A percentile compares a stretch with the other conserved stretches of the same genome.
Conservation (phyloP, 2,329 filamentous ascomycete species). For the Lasiodiplodia sp. region DNA sequence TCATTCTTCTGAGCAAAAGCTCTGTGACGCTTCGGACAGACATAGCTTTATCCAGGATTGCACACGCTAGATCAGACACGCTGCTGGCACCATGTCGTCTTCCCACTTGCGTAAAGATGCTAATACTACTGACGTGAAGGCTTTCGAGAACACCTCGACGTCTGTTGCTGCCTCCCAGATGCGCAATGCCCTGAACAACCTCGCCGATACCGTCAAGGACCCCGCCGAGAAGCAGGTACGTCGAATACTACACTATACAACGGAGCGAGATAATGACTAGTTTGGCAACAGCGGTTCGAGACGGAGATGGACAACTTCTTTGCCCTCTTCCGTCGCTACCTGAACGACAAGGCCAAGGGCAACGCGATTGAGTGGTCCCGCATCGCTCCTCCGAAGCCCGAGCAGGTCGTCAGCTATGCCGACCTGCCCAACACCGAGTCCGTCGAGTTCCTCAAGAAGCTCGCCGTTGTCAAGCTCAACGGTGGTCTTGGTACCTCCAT, state of each 20-base stretch:
- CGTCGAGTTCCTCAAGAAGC: conserved; percentile 93
- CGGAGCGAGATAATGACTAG: conserved; percentile 26
- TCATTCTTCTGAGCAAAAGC: not conserved
- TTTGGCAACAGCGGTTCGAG: conserved; percentile 75
- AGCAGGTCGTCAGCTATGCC: conserved; percentile 95
- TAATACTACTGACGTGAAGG: conserved; percentile 60
- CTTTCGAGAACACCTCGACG: conserved; percentile 99
- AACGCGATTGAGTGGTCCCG: conserved; percentile 96
- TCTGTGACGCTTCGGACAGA: not conserved
- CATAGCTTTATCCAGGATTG: not conserved
- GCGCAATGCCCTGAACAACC: conserved; percentile 94
- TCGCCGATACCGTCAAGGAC: conserved; percentile 89
- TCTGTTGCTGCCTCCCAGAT: conserved; percentile 98
- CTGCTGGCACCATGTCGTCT: conserved; percentile 26
- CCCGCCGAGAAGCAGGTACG: conserved; percentile 77
- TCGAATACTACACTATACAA: conserved; percentile 32
- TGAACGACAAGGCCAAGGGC: conserved; percentile 99
- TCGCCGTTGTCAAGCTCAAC: conserved; percentile 98
- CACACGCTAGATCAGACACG: conserved; percentile 10
- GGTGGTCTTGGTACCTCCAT: conserved; percentile 99
- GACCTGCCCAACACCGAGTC: conserved; percentile 88
- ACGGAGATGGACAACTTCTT: conserved; percentile 99
- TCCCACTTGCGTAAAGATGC: conserved; percentile 1
- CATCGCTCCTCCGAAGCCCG: conserved; percentile 89
- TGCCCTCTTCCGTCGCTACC: conserved; percentile 94